A percentile compares a stretch with the other conserved stretches of the same genome.
phyloP scores from a whole-genome alignment of 2,329 filamentous ascomycete genomes.

The Colletotrichum scovillei region DNA sequence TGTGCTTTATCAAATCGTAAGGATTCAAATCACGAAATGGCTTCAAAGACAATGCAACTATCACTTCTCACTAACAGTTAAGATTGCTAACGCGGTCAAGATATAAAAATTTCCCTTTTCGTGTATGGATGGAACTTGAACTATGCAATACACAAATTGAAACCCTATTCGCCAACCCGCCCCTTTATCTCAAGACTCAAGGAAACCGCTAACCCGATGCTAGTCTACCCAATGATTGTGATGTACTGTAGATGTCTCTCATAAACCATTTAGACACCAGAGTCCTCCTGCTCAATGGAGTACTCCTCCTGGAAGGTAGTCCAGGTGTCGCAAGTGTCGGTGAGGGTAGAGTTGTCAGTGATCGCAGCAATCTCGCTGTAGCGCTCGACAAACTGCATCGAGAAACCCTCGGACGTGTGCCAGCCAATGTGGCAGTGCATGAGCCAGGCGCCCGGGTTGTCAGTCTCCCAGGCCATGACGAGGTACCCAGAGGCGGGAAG shows the following conservation, averaged over 20 bases:
- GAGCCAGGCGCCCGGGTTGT: slow-evolving; percentile 62
- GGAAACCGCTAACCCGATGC: neutral
- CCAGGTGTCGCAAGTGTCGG: slow-evolving; percentile 36
- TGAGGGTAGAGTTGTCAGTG: slow-evolving; percentile 19
- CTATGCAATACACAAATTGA: slow-evolving; percentile 4
- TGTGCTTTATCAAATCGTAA: too few species aligned
- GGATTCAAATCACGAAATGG: neutral
- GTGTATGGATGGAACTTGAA: neutral
- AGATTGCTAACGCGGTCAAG: neutral
- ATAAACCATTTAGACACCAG: slow-evolving; percentile 33
- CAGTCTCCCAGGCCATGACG: slow-evolving; percentile 60
- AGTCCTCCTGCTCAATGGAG: slow-evolving; percentile 38
- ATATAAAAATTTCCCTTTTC: neutral
- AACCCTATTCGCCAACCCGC: neutral
- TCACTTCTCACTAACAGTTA: too few species aligned
- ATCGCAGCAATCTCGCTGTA: slow-evolving; percentile 35
- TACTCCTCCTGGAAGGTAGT: slow-evolving; percentile 20
- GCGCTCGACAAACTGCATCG: slow-evolving; percentile 40
- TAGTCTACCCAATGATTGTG: neutral
- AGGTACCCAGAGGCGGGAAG: slow-evolving; percentile 57
- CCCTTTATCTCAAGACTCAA: slow-evolving; percentile 7
- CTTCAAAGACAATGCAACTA: neutral
- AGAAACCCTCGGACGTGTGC: slow-evolving; percentile 47
- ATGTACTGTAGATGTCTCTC: neutral
- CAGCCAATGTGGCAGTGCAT: slow-evolving; percentile 64